phyloP scores from a whole-genome alignment of 305 asterid species.

The Stenogyne calaminthoides region DNA sequence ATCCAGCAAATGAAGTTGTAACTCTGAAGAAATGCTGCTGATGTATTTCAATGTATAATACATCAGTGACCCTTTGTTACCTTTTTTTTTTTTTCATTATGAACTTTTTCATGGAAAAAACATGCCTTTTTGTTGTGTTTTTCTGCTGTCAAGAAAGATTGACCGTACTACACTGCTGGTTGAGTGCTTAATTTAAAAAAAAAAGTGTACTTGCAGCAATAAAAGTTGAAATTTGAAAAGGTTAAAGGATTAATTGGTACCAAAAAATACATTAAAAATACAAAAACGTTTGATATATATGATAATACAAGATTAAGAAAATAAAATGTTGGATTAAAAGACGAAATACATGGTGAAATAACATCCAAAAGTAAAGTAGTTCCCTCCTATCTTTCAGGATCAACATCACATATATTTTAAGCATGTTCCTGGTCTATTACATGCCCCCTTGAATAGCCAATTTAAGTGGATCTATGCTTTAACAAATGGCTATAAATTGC shows the following conservation, averaged over 20 bases:
- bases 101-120: background rate
- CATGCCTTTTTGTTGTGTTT: background rate
- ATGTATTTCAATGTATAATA: background rate
- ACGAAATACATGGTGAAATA: background rate
- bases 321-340: background rate
- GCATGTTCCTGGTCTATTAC: no score
- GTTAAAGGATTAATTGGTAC: no score
- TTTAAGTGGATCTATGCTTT: background rate
- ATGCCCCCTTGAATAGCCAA: conserved; percentile 27
- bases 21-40: conserved; percentile 11
- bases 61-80: background rate
- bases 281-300: no score
- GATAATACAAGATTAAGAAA: background rate
- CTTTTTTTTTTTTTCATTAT: background rate
- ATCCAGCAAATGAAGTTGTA: conserved; percentile 41
- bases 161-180: no score
- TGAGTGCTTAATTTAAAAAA: no score
- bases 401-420: background rate
- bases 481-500: conserved; percentile 21
- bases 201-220: no score
- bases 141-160: no score
- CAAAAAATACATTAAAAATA: no score
- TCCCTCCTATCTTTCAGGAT: conserved; percentile 17
- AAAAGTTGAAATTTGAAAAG: no score
- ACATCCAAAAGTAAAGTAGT: background rate